Conservation (phyloP, 2,329 filamentous ascomycete species). For the Myriosclerotinia curreyana region DNA sequence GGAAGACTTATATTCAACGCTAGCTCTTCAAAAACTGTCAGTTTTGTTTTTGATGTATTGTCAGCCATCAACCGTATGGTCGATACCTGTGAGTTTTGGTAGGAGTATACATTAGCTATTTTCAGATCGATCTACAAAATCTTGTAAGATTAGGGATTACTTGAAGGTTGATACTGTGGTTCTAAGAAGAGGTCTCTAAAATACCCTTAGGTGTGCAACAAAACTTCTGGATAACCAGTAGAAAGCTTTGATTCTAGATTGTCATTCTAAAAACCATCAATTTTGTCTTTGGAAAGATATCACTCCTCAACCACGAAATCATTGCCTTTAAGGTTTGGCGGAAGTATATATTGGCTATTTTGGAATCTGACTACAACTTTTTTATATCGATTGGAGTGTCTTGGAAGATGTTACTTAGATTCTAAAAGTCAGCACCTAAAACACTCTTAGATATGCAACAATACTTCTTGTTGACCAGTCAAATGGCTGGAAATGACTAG, state of each 20-base stretch:
- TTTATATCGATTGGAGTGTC: no score
- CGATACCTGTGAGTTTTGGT: not conserved
- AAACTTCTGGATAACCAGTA: not conserved
- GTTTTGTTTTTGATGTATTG: not conserved
- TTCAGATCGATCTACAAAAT: not conserved
- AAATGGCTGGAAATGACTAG: no score
- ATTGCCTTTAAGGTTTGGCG: not conserved
- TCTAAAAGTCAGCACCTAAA: no score
- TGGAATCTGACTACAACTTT: no score
- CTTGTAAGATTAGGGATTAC: not conserved
- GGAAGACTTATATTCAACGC: no score
- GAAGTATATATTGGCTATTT: not conserved
- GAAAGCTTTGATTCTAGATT: not conserved
- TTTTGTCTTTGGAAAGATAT: not conserved
- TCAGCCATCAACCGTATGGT: not conserved
- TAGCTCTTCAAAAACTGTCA: no score
- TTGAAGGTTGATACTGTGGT: no score
- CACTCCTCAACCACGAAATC: fast-evolving
- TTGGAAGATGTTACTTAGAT: no score
- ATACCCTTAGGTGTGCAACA: not conserved
- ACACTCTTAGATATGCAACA: no score
- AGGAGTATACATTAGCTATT: no score
- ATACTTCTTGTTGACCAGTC: no score
- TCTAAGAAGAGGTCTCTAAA: not conserved
- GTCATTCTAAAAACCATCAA: not conserved